phyloP scores from a whole-genome alignment of 2,329 filamentous ascomycete species.

The Fusarium sp. region DNA sequence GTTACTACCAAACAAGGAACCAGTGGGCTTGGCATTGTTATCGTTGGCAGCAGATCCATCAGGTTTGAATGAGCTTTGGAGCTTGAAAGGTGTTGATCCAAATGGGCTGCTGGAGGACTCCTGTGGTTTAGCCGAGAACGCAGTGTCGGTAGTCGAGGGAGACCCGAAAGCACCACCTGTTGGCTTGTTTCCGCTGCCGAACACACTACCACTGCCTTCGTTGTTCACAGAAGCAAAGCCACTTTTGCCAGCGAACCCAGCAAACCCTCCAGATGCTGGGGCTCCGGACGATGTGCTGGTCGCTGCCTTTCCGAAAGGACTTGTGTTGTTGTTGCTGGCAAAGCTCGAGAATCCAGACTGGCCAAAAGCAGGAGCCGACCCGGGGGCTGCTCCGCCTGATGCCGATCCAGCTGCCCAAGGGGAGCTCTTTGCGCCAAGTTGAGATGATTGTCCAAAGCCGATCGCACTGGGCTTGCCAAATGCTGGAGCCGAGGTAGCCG shows the following conservation, averaged over 20 bases:
- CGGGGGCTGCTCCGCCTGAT: constrained; percentile 35
- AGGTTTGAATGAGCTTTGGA: constrained; percentile 75
- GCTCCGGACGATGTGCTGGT: constrained; percentile 48
- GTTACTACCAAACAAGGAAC: constrained; percentile 69
- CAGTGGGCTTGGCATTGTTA: constrained; percentile 65
- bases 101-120: constrained; percentile 55
- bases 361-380: constrained; percentile 64
- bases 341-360: constrained; percentile 64
- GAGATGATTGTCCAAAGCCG: constrained; percentile 67
- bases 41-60: constrained; percentile 72
- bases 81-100: constrained; percentile 72
- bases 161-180: constrained; percentile 50
- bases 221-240: constrained; percentile 67
- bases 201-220: constrained; percentile 53
- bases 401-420: constrained; percentile 66
- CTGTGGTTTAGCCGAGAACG: constrained; percentile 49
- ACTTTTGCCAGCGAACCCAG: constrained; percentile 66
- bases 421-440: constrained; percentile 63
- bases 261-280: constrained; percentile 62
- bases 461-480: constrained; percentile 64
- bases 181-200: constrained; percentile 57
- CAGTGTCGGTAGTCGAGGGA: constrained; percentile 43
- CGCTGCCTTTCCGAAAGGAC: constrained; percentile 56
- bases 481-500: constrained; percentile 57
- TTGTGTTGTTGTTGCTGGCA: constrained; percentile 52